phyloP scores from a whole-genome alignment of 495 filamentous ascomycete species.

The Hyaloscypha variabilis region DNA sequence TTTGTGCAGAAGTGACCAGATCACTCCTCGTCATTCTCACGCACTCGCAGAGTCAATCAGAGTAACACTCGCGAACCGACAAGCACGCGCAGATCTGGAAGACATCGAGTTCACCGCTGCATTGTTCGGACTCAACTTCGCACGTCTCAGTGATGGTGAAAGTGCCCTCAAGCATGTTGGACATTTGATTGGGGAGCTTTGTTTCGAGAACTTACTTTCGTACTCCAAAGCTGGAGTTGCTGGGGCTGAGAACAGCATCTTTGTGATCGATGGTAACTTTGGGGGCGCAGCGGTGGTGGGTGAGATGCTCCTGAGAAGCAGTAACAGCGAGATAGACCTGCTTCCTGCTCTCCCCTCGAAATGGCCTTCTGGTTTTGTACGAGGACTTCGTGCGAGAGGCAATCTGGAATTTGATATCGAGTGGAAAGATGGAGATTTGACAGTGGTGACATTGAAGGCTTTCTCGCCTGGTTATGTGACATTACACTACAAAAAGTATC shows the following conservation, averaged over 20 bases:
- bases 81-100: slow-evolving; percentile 36
- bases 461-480: slow-evolving; percentile 34
- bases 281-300: slow-evolving; percentile 33
- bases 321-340: slow-evolving; percentile 28
- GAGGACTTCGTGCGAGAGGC: slow-evolving; percentile 33
- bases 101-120: slow-evolving; percentile 30
- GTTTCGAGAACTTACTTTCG: slow-evolving; percentile 26
- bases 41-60: slow-evolving; percentile 39
- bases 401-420: slow-evolving; percentile 33
- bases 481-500: slow-evolving; percentile 41
- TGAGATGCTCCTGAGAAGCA: slow-evolving; percentile 33
- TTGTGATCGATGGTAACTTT: slow-evolving; percentile 38
- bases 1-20: slow-evolving; percentile 35
- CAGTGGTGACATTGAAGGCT: slow-evolving; percentile 26
- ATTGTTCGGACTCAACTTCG: slow-evolving; percentile 25
- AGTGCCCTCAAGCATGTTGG: slow-evolving; percentile 19
- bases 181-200: slow-evolving; percentile 24
- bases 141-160: slow-evolving; percentile 20
- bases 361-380: slow-evolving; percentile 29
- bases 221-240: slow-evolving; percentile 26
- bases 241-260: slow-evolving; percentile 25
- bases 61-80: slow-evolving; percentile 42
- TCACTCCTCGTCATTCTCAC: slow-evolving; percentile 22
- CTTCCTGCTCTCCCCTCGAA: slow-evolving; percentile 32
- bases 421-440: slow-evolving; percentile 30